Percentiles rank a stretch among this genome's conserved stretches.
These are phyloP conservation scores for Eucommia ulmoides DNA, from an alignment of 257 asterid genomes.

Conservation along the genomic window DNA sequence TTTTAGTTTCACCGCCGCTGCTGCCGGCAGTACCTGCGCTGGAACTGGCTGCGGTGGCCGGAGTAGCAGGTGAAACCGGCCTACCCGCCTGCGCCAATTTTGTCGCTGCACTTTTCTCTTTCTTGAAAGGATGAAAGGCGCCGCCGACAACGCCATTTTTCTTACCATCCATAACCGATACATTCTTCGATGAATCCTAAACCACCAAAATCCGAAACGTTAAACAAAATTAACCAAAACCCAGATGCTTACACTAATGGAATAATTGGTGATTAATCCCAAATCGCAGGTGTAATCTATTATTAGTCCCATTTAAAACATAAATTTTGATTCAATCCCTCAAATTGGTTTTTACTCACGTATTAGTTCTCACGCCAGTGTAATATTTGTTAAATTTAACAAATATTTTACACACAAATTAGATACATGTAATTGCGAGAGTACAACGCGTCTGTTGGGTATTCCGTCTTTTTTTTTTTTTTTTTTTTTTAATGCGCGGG, in stretches of 20 bases:
- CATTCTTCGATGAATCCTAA: slow-evolving; percentile 28
- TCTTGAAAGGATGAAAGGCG: slow-evolving; percentile 44
- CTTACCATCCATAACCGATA: slow-evolving; percentile 27
- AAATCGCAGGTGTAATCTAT: no score
- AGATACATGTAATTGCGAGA: not conserved
- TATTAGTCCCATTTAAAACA: no score
- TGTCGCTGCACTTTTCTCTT: slow-evolving; percentile 15
- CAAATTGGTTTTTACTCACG: no score
- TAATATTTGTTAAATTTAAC: no score
- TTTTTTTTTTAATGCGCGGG: no score
- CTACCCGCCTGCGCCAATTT: slow-evolving; percentile 2
- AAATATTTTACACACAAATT: no score
- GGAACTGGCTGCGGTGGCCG: slow-evolving; percentile 29
- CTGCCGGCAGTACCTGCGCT: slow-evolving; percentile 33
- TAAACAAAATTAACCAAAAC: slow-evolving; percentile 7
- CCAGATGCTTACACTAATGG: no score
- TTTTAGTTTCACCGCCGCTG: slow-evolving; percentile 18
- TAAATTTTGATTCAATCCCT: no score
- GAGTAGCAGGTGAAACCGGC: not conserved
- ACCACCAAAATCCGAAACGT: not conserved
- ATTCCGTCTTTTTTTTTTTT: no score
- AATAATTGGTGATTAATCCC: no score
- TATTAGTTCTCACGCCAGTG: no score
- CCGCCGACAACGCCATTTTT: slow-evolving; percentile 27
- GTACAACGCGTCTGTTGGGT: not conserved